Percentiles rank a stretch among this genome's conserved stretches.
These are phyloP conservation scores for Aspergillus amoenus DNA, from an alignment of 2,329 filamentous ascomycete species.

Conservation along the genomic window DNA sequence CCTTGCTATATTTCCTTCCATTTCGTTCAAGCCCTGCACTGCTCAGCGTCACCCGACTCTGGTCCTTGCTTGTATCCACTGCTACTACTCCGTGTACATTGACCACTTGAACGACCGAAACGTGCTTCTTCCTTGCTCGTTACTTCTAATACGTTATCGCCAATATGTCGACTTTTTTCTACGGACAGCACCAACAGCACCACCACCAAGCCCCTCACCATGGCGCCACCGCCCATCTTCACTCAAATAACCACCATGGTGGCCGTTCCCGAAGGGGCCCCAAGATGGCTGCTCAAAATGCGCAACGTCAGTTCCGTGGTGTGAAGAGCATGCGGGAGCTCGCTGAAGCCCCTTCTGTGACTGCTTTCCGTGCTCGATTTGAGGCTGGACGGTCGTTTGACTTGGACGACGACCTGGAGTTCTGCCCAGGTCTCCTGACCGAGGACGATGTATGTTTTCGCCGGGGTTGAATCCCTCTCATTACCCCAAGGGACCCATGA, in stretches of 20 bases:
- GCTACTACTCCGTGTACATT: constrained; percentile 19
- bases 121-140: constrained; percentile 10
- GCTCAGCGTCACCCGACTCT: constrained; percentile 8
- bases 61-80: constrained; percentile 27
- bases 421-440: constrained; percentile 88
- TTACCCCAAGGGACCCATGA: not conserved
- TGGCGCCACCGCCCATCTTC: constrained; percentile 54
- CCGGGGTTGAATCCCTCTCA: not conserved
- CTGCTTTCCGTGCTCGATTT: constrained; percentile 80
- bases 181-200: constrained; percentile 48
- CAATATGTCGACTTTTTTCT: constrained; percentile 50
- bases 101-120: constrained; percentile 19
- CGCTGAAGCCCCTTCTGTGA: constrained; percentile 72
- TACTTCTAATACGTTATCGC: constrained; percentile 18
- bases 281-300: constrained; percentile 76
- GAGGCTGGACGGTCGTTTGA: constrained; percentile 93
- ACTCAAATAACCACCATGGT: constrained; percentile 74
- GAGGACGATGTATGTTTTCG: constrained; percentile 75
- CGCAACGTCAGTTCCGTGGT: constrained; percentile 81
- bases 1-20: constrained; percentile 23
- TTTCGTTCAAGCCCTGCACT: constrained; percentile 16
- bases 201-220: constrained; percentile 47
- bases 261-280: constrained; percentile 83
- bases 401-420: constrained; percentile 92
- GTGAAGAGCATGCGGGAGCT: constrained; percentile 85